A percentile compares a stretch with the other conserved stretches of the same genome.
Conservation (phyloP, 345 rosid genomes). For the Acer negundo region DNA sequence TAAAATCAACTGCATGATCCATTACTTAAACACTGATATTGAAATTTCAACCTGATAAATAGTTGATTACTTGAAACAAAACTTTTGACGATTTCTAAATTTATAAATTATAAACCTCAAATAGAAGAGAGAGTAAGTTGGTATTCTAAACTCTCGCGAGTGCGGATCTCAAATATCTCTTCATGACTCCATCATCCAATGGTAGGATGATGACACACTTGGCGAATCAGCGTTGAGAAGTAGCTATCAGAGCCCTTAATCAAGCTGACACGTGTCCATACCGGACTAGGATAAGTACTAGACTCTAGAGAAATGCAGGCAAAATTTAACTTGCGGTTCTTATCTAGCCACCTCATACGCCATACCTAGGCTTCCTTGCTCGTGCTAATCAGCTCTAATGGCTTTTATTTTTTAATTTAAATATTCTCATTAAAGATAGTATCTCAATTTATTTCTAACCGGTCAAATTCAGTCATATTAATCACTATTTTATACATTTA, state of each 20-base stretch:
- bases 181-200: neutral
- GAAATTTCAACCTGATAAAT: no score
- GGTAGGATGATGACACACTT: no score
- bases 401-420: neutral
- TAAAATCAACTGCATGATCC: no score
- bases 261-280: slow-evolving; percentile 18
- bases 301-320: neutral
- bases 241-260: neutral
- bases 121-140: neutral
- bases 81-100: no score
- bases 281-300: slow-evolving; percentile 27
- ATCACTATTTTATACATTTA: no score
- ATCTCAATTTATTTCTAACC: no score
- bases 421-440: rapidly evolving
- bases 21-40: no score
- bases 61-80: no score
- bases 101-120: no score
- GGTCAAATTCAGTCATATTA: neutral
- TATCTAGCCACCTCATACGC: slow-evolving; percentile 46
- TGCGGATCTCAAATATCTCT: neutral
- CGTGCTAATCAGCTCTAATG: slow-evolving; percentile 3
- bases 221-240: neutral
- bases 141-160: neutral
- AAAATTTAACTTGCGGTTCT: slow-evolving; percentile 22
- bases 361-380: slow-evolving; percentile 23